Evolutionary conservation across 371 early-diverging fungal genomes (phyloP).

Genomic region (Rhizomucor miehei): DNA sequence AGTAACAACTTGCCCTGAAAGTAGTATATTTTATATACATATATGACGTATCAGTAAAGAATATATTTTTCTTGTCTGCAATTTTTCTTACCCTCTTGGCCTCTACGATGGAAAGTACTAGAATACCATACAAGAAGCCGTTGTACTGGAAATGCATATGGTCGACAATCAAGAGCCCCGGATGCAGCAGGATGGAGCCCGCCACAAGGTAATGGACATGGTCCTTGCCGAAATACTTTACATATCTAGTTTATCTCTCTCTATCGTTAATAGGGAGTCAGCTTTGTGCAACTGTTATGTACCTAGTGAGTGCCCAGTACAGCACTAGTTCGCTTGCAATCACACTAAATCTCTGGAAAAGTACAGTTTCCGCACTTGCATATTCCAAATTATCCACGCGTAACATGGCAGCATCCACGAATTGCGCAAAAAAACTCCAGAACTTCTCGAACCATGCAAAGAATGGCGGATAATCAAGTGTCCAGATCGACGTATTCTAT

Average conservation of each 20-base stretch:
- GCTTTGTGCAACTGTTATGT: slow-evolving; percentile 1
- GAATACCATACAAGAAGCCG: slow-evolving; percentile 89
- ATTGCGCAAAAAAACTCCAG: slow-evolving; percentile 63
- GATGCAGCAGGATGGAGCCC: slow-evolving; percentile 73
- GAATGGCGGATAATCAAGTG: slow-evolving; percentile 96
- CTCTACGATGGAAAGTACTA: slow-evolving; percentile 75
- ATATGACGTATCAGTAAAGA: too few species aligned
- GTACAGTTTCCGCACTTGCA: slow-evolving; percentile 61
- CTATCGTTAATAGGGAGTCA: too few species aligned
- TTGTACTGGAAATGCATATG: slow-evolving; percentile 98
- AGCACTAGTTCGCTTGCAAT: slow-evolving; percentile 79
- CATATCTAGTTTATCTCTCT: slow-evolving; percentile 23
- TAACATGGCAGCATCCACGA: slow-evolving; percentile 76
- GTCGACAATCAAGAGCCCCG: slow-evolving; percentile 86
- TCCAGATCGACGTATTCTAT: slow-evolving; percentile 90
- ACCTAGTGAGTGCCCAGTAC: slow-evolving; percentile 68
- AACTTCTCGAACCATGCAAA: slow-evolving; percentile 95
- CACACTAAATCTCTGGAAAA: slow-evolving; percentile 86
- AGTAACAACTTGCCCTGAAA: slow-evolving; percentile 56
- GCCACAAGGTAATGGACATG: slow-evolving; percentile 43
- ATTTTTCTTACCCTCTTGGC: slow-evolving; percentile 60
- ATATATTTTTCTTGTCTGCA: slow-evolving; percentile 10
- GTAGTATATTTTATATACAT: background rate
- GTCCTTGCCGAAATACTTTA: slow-evolving; percentile 33
- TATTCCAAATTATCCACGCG: slow-evolving; percentile 70